Evolutionary conservation across 2,329 filamentous ascomycete genomes (phyloP).

Genomic region (Karstenula rhodostoma): DNA sequence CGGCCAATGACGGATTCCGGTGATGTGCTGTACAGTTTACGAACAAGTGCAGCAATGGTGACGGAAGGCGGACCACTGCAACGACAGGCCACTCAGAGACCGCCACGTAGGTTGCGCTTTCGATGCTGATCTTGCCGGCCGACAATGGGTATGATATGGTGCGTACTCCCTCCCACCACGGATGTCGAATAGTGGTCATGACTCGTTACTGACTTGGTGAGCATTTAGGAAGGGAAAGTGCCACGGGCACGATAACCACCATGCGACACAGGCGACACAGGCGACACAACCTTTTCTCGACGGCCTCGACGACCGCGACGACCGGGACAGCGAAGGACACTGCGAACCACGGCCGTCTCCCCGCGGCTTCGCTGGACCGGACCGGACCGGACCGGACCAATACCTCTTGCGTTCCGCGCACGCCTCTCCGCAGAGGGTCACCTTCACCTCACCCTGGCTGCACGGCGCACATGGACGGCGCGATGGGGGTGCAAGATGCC

Average conservation of each 20-base stretch:
- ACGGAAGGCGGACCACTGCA: slow-evolving; percentile 44
- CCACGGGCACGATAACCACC: slow-evolving; percentile 27
- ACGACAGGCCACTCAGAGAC: slow-evolving; percentile 52
- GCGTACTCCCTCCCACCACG: slow-evolving; percentile 18
- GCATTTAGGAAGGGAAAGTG: slow-evolving; percentile 22
- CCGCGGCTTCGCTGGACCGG: background rate
- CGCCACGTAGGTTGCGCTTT: slow-evolving; percentile 49
- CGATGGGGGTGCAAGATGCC: background rate
- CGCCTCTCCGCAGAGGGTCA: background rate
- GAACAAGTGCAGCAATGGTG: slow-evolving; percentile 28
- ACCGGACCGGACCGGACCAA: background rate
- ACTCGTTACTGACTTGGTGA: slow-evolving; percentile 18
- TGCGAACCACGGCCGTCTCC: slow-evolving; percentile 4
- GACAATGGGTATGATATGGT: slow-evolving; percentile 29
- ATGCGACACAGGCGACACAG: slow-evolving; percentile 35
- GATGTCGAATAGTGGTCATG: slow-evolving; percentile 18
- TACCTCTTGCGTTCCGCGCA: background rate
- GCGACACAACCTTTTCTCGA: slow-evolving; percentile 26
- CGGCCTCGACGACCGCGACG: slow-evolving; percentile 15
- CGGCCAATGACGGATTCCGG: slow-evolving; percentile 23
- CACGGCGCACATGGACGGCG: slow-evolving; percentile 2
- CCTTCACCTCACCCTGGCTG: background rate
- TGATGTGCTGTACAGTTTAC: slow-evolving; percentile 23
- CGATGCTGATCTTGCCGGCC: slow-evolving; percentile 28
- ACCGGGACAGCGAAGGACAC: slow-evolving; percentile 9